Evolutionary conservation across 2,329 filamentous ascomycete species (phyloP).

Genomic region (Dactylonectria estremocensis): DNA sequence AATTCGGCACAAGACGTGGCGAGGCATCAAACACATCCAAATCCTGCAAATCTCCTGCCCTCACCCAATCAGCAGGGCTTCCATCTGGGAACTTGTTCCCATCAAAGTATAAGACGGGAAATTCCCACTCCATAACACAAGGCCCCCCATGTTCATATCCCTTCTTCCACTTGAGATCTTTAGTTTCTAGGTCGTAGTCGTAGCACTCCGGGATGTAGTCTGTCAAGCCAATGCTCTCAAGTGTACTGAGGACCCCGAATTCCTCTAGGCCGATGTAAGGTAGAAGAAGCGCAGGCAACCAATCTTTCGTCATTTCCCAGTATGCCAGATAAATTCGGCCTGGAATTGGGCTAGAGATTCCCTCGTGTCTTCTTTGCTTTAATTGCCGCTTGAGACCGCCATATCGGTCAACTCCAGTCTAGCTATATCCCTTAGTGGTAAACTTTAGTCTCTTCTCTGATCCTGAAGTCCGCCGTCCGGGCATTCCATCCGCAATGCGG

Average conservation of each 20-base stretch:
- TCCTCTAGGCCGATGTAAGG: too few relatives aligned
- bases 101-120: slow-evolving; percentile 21
- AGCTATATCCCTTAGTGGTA: slow-evolving; percentile 1
- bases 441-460: background rate
- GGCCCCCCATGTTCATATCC: slow-evolving; percentile 5
- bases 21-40: slow-evolving; percentile 16
- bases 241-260: background rate
- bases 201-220: slow-evolving; percentile 25
- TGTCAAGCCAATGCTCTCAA: slow-evolving; percentile 21
- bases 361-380: slow-evolving; percentile 12
- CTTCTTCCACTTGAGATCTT: slow-evolving; percentile 11
- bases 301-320: too few relatives aligned
- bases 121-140: slow-evolving; percentile 7
- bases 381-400: slow-evolving; percentile 4
- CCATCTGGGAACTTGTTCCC: slow-evolving; percentile 4
- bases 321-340: slow-evolving; percentile 6
- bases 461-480: too few relatives aligned
- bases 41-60: slow-evolving; percentile 3
- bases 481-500: too few relatives aligned
- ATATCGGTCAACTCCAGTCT: slow-evolving; percentile 4
- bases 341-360: slow-evolving; percentile 5
- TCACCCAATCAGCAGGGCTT: slow-evolving; percentile 12
- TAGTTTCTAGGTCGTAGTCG: slow-evolving; percentile 1
- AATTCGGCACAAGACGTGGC: background rate
- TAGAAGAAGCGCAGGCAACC: too few relatives aligned